Evolutionary conservation across 2,329 filamentous ascomycete genomes (phyloP).

Genomic region (Microsporum canis): DNA sequence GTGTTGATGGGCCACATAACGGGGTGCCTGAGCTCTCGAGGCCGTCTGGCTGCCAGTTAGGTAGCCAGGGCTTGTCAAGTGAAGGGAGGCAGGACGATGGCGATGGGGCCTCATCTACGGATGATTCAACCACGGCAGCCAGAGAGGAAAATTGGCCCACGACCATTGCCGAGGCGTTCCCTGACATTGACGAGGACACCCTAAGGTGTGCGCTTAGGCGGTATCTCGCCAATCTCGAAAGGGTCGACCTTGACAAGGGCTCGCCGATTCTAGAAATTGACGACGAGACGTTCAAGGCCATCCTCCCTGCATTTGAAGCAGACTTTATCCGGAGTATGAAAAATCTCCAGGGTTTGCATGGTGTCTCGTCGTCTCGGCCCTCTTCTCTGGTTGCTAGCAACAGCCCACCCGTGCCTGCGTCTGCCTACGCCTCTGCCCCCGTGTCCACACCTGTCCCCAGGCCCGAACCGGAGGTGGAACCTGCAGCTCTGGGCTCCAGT

Average conservation of each 20-base stretch:
- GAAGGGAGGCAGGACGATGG: neutral
- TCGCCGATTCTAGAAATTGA: conserved; percentile 20
- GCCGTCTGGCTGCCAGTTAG: neutral
- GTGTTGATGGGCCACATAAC: conserved; percentile 46
- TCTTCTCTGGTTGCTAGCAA: neutral
- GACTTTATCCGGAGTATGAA: conserved; percentile 44
- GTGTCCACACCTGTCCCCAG: neutral
- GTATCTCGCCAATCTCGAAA: conserved; percentile 37
- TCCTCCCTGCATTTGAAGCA: conserved; percentile 43
- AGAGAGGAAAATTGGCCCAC: conserved; percentile 29
- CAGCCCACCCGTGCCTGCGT: neutral
- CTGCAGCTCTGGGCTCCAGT: neutral
- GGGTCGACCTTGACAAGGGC: neutral
- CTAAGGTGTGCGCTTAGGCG: conserved; percentile 44
- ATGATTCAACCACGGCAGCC: neutral
- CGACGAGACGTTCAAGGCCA: conserved; percentile 41
- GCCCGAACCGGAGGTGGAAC: neutral
- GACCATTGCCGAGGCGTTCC: conserved; percentile 41
- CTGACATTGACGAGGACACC: conserved; percentile 38
- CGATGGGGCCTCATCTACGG: neutral
- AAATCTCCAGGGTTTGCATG: conserved; percentile 37
- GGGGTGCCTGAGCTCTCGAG: conserved; percentile 41
- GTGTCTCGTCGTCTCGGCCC: conserved; percentile 13
- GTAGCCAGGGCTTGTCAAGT: neutral
- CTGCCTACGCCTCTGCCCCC: neutral